Evolutionary conservation across 2,329 filamentous ascomycete species (phyloP), one percentile per base, ranked within the genome.

Genomic region (Xylariaceae sp.): DNA sequence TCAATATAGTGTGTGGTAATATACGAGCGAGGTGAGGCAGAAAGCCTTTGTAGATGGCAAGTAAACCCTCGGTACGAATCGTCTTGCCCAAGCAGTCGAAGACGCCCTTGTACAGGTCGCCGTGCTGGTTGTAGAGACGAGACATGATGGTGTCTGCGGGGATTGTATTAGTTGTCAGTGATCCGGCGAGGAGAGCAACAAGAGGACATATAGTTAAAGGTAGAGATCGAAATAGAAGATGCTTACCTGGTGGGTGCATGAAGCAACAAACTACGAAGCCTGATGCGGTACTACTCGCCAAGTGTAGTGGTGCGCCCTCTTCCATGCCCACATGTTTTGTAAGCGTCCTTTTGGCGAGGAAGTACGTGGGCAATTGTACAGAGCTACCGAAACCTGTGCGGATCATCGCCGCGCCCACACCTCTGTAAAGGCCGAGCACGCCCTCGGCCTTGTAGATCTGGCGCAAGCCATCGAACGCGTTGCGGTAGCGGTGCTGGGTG

Each of bases 1-100:
- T 99, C 62, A 97, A 74, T 68, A 97, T 91, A 37, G 94, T 99
- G 71, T 99, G 94, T 43, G 94, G 94, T 66, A 99, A 75, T 66
- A 99, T 97, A 65, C 94, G 80, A 30, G 94, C 91, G 61, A 99
- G 76, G 74, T 99, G 94, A 15, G 94, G 94, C 67, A 96, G 84
- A 77, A 95, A 96, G 55, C 94, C 94, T 78, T 99, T 99, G 79
- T 99, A 99, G 54, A 99, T 89, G 57, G 94, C 94, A 44, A 97
- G 74, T 49, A 96, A 65, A 19, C 94, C 94, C 71, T 99, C 94
- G 0, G 90, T 96, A 69, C 86, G 87, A 57, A 99, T 80, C 0
- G 94, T 99, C 75, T 96, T 92, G 69, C 81, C 83, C 56, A 97
- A 73, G 70, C 94, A 99, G 74, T 99, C 94, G 59, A 95, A 88